A percentile compares a stretch with the other conserved stretches of the same genome.
phyloP scores from a whole-genome alignment of 2,329 filamentous ascomycete species.

The Knufia petricola region DNA sequence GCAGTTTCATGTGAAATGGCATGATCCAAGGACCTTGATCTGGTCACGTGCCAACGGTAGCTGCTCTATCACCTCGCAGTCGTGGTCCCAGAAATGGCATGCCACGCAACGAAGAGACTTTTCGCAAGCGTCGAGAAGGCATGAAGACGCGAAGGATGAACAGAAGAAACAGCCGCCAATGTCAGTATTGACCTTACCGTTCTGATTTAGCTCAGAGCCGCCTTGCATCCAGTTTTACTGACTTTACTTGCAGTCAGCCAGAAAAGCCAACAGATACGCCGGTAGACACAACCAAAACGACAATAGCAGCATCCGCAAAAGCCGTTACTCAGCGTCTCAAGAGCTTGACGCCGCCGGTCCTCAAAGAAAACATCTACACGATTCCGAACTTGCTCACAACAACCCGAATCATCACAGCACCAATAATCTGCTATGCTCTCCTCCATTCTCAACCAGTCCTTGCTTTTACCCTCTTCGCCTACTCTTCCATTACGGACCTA shows the following conservation, averaged over 20 bases:
- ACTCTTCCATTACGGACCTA: conserved; percentile 83
- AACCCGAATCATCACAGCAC: conserved; percentile 72
- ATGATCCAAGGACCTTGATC: neutral
- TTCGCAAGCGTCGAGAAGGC: neutral
- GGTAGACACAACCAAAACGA: neutral
- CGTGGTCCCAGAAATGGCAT: neutral
- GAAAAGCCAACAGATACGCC: neutral
- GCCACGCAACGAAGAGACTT: neutral
- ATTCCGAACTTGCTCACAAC: conserved; percentile 90
- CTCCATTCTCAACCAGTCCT: conserved; percentile 69
- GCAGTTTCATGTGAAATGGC: neutral
- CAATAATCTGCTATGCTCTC: conserved; percentile 78
- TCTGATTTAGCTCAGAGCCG: too few species aligned
- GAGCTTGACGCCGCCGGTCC: conserved; percentile 26
- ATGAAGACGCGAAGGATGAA: neutral
- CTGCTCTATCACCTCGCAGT: neutral
- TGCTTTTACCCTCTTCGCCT: conserved; percentile 79
- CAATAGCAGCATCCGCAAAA: neutral
- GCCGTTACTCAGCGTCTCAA: conserved; percentile 26
- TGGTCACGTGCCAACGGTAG: neutral
- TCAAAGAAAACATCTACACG: conserved; percentile 89
- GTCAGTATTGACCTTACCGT: neutral
- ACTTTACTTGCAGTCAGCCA: neutral
- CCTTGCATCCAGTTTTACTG: too few species aligned
- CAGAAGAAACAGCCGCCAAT: neutral